These are phyloP conservation scores for Condylostoma magnum DNA, from an alignment of 169 alveolate species.

Conservation along the genomic window DNA sequence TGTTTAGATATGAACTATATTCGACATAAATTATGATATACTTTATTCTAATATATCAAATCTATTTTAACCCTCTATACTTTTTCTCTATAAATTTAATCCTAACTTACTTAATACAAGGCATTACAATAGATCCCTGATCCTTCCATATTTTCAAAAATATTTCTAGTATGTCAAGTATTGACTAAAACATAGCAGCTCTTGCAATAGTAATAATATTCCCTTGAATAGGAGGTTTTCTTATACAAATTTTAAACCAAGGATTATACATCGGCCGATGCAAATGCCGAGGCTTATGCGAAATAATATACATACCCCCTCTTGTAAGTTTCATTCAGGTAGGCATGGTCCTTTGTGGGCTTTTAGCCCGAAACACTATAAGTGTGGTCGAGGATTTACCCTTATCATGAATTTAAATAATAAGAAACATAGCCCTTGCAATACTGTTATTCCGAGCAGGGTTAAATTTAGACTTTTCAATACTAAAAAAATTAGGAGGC, in stretches of 20 bases:
- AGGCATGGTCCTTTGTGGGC: background rate
- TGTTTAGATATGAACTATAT: too few species aligned
- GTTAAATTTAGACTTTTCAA: background rate
- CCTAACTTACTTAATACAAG: too few species aligned
- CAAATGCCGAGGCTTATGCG: background rate
- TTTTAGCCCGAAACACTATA: constrained; percentile 2
- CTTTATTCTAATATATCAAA: too few species aligned
- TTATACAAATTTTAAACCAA: background rate
- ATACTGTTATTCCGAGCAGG: constrained; percentile 1
- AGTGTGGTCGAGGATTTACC: background rate
- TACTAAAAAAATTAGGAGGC: background rate
- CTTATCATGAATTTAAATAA: background rate
- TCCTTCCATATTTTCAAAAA: too few species aligned
- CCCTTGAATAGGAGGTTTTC: background rate
- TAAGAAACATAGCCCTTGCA: background rate
- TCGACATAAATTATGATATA: too few species aligned
- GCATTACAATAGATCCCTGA: too few species aligned
- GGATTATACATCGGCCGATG: background rate
- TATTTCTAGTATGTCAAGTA: too few species aligned
- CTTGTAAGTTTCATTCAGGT: background rate
- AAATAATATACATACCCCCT: background rate
- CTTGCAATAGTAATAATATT: too few species aligned
- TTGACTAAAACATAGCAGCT: too few species aligned
- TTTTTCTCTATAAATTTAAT: too few species aligned
- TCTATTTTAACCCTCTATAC: too few species aligned